Percentiles rank a stretch among this genome's conserved stretches.
These are phyloP conservation scores for Dendrobium catenatum DNA, from an alignment of 106 monocot genomes.

Conservation along the genomic window DNA sequence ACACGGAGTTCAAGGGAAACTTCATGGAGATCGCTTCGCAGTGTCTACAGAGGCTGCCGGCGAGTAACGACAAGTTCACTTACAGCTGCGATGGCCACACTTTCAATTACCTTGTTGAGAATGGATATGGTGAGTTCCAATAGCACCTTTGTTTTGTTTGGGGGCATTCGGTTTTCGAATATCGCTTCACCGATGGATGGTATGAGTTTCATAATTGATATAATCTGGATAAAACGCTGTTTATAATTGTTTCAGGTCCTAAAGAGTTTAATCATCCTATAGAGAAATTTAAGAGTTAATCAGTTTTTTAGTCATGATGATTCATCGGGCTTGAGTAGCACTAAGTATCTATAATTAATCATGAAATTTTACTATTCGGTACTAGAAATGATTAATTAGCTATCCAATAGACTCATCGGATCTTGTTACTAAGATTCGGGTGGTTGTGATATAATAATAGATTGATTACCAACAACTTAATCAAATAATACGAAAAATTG, in stretches of 20 bases:
- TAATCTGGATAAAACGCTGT: not conserved
- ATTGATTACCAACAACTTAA: not conserved
- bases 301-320: not conserved
- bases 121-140: conserved; percentile 34
- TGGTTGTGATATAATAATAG: no score
- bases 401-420: not conserved
- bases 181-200: not conserved
- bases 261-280: not conserved
- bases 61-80: conserved; percentile 40
- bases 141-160: not conserved
- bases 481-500: not conserved
- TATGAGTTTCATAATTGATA: not conserved
- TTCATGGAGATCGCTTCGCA: conserved; percentile 39
- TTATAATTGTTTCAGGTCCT: not conserved
- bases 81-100: conserved; percentile 44
- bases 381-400: not conserved
- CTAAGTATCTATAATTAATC: not conserved
- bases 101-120: conserved; percentile 39
- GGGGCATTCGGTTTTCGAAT: not conserved
- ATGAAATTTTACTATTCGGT: not conserved
- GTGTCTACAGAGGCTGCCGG: conserved; percentile 41
- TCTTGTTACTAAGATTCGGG: no score
- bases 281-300: not conserved
- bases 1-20: conserved; percentile 49
- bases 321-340: not conserved